These are phyloP conservation scores for Cryptosporidium ryanae DNA, from an alignment of 169 alveolate species.

Conservation along the genomic window DNA sequence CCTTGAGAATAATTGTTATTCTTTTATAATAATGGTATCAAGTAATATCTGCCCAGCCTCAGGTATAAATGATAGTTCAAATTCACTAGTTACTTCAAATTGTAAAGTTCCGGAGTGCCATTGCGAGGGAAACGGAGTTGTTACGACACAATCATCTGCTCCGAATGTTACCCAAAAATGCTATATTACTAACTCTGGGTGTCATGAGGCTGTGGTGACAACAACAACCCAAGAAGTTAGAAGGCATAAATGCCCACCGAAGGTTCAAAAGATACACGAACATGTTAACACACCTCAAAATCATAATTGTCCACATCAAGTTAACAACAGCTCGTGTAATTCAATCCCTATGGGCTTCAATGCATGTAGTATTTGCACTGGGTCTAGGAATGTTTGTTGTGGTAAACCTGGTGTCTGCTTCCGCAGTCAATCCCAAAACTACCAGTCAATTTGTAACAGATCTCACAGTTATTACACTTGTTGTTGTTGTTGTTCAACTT, in stretches of 20 bases:
- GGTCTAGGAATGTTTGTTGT: background rate
- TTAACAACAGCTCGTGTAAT: background rate
- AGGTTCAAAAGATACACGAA: conserved; percentile 63
- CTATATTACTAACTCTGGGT: conserved; percentile 51
- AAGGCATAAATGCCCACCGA: conserved; percentile 73
- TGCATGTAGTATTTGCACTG: background rate
- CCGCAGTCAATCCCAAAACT: background rate
- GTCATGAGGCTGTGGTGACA: conserved; percentile 65
- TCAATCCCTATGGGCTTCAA: background rate
- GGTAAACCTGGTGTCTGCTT: background rate
- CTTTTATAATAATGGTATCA: conserved; percentile 35
- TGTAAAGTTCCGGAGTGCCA: conserved; percentile 47
- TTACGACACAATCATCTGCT: conserved; percentile 18
- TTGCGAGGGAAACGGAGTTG: conserved; percentile 59
- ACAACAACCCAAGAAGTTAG: conserved; percentile 70
- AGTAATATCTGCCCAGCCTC: conserved; percentile 27
- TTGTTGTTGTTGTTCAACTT: conserved; percentile 68
- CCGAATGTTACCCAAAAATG: conserved; percentile 69
- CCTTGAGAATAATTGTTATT: background rate
- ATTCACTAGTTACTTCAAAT: conserved; percentile 34
- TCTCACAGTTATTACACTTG: background rate
- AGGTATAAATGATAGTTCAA: conserved; percentile 37
- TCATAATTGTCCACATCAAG: conserved; percentile 12
- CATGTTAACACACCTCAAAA: conserved; percentile 35
- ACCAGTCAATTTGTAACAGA: background rate